These are phyloP conservation scores for Cochlearia excelsa DNA, from an alignment of 345 rosid species.

Conservation along the genomic window DNA sequence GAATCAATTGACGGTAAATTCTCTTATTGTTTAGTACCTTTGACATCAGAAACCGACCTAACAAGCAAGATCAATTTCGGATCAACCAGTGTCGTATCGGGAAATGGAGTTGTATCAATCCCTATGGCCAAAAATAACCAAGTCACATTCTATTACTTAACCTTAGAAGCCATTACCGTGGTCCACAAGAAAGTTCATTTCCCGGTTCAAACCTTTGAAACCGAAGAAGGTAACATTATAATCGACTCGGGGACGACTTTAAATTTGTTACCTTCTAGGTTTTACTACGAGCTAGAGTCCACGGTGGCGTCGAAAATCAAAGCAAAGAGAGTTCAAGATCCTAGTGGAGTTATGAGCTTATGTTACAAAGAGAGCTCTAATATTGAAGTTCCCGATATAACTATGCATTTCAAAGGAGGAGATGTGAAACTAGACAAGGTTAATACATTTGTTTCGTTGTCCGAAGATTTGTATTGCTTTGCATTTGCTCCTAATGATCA, in stretches of 20 bases:
- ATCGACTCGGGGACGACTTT: conserved; percentile 59
- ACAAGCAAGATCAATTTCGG: conserved; percentile 29
- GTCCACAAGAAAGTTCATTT: conserved; percentile 1
- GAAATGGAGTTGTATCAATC: conserved; percentile 20
- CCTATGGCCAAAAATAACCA: conserved; percentile 3
- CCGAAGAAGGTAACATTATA: conserved; percentile 41
- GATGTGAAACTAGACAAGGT: conserved; percentile 32
- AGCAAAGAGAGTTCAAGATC: conserved; percentile 20
- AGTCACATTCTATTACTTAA: conserved; percentile 14
- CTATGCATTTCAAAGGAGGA: conserved; percentile 44
- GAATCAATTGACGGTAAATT: not conserved
- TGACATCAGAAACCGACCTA: not conserved
- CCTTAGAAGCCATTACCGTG: conserved; percentile 27
- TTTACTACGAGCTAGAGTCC: conserved; percentile 27
- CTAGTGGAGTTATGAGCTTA: conserved; percentile 12
- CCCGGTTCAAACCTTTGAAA: not conserved
- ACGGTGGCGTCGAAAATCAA: conserved; percentile 23
- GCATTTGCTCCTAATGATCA: conserved; percentile 8
- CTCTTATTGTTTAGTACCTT: conserved; percentile 22
- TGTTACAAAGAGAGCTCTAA: conserved; percentile 34
- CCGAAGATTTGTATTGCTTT: conserved; percentile 39
- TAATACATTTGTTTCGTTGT: conserved; percentile 39
- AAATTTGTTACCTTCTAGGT: conserved; percentile 37
- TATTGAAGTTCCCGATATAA: conserved; percentile 29
- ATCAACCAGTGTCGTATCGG: conserved; percentile 14